A percentile compares a stretch with the other conserved stretches of the same genome.
Conservation (phyloP, 129 eudicot genomes). For the Heracleum sosnowskyi region DNA sequence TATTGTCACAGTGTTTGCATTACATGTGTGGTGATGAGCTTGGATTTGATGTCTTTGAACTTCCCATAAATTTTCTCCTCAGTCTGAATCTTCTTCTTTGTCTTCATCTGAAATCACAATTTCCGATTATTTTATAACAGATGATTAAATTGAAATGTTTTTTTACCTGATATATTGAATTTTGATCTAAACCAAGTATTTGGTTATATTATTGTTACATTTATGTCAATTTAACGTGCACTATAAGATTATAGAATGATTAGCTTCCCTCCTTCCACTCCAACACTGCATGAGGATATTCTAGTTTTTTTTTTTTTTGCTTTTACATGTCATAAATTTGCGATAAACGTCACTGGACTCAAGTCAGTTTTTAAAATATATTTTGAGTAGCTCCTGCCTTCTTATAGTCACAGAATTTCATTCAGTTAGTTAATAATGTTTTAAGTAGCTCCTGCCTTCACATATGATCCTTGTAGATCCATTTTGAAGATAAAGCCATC, state of each 20-base stretch:
- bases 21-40: not conserved
- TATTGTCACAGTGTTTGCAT: not conserved
- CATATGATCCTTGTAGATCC: conserved; percentile 45
- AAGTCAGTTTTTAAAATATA: not conserved
- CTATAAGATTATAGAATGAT: not conserved
- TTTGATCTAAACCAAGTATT: not conserved
- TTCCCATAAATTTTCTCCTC: conserved; percentile 5
- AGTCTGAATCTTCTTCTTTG: not conserved
- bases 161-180: not conserved
- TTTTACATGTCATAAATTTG: not conserved
- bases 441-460: conserved; percentile 11
- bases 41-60: not conserved
- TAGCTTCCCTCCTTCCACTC: not conserved
- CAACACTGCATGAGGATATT: not conserved
- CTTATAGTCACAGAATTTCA: not conserved
- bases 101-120: not conserved
- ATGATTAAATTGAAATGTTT: not conserved
- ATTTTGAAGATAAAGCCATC: conserved; percentile 51
- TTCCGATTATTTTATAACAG: conserved; percentile 10
- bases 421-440: not conserved
- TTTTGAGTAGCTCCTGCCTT: not conserved
- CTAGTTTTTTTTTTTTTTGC: too few relatives aligned
- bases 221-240: not conserved
- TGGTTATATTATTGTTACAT: not conserved
- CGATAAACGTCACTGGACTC: not conserved